These are phyloP conservation scores for Galerina sulciceps DNA, from an alignment of 768 basidiomycete species.

Conservation along the genomic window DNA sequence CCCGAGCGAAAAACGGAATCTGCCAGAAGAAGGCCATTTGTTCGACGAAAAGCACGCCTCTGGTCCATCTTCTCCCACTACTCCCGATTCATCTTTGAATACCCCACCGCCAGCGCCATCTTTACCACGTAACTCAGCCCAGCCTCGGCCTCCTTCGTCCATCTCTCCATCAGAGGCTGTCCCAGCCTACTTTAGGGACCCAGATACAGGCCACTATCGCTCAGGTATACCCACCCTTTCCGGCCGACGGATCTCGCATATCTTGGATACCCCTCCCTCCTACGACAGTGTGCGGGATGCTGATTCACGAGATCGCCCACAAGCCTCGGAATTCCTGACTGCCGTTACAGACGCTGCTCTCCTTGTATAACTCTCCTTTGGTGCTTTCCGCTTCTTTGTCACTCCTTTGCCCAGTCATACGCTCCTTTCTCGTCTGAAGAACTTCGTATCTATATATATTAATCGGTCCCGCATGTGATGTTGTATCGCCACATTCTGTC, in stretches of 20 bases:
- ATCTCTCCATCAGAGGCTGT: not conserved
- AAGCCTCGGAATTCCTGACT: too few relatives aligned
- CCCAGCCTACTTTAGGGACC: not conserved
- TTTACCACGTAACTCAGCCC: too few relatives aligned
- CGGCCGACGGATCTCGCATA: not conserved
- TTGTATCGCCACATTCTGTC: too few relatives aligned
- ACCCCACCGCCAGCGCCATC: not conserved
- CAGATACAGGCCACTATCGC: not conserved
- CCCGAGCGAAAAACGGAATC: not conserved
- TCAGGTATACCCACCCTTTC: not conserved
- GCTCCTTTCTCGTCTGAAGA: too few relatives aligned
- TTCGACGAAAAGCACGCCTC: not conserved
- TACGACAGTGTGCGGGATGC: not conserved
- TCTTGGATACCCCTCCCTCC: not conserved
- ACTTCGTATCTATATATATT: too few relatives aligned
- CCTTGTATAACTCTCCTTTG: too few relatives aligned
- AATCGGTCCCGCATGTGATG: too few relatives aligned
- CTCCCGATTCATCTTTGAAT: not conserved
- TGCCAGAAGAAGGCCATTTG: not conserved
- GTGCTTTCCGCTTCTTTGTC: too few relatives aligned
- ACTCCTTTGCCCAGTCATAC: too few relatives aligned
- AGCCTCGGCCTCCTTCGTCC: not conserved
- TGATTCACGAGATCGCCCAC: too few relatives aligned
- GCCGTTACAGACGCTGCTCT: too few relatives aligned
- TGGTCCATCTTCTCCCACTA: not conserved